Base-by-base conservation (phyloP, 345 rosid genomes). In the Eucalyptus regnans region DNA sequence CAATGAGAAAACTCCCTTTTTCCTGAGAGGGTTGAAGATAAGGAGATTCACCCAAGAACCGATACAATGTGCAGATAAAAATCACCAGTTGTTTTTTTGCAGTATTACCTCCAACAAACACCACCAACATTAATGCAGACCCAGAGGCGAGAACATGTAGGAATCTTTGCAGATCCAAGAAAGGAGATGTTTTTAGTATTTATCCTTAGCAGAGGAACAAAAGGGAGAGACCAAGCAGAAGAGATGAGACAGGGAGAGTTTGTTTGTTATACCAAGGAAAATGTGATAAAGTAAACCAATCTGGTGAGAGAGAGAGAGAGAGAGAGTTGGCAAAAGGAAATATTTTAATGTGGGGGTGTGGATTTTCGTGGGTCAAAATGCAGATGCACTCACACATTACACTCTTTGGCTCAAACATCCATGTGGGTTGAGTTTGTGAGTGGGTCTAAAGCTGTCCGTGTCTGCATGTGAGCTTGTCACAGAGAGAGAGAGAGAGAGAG, bases 381-480 rank as follows among this genome's bases (percentile, higher is more conserved):
- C 84, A 22, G 84, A 41, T 41, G 84, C 11, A 41, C 25, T 41
- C 83, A 20, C 23, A 20, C 27, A 76, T 76, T 20, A 12, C 83
- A 1, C 48, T 20, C 27, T 76, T 71, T 20, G 48, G 48, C 84
- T 76, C 84, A 93, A 88, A 86, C 80, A 89, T 86, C 93, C 98
- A 97, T 94, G 97, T 96, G 98, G 90, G 91, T 89, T 85, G 94
- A 81, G 89, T 86, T 86, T 85, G 93, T 89, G 92, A 87, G 96
- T 94, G 96, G 96, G 97, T 94, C 96, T 89, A 71, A 41, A 86
- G 89, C 87, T 94, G 94, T 93, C 95, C 90, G 87, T 93, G 89
- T 91, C 83, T 60, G 54, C 98, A 96, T 95, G 97, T 96, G 97
- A 89, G 90, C 90, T 88, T 92, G 96, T 91, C 96, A 92, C 25